Percentiles rank a stretch among this genome's conserved stretches.
These are phyloP conservation scores for Amanita exitialis DNA, from an alignment of 768 basidiomycete genomes.

Conservation along the genomic window DNA sequence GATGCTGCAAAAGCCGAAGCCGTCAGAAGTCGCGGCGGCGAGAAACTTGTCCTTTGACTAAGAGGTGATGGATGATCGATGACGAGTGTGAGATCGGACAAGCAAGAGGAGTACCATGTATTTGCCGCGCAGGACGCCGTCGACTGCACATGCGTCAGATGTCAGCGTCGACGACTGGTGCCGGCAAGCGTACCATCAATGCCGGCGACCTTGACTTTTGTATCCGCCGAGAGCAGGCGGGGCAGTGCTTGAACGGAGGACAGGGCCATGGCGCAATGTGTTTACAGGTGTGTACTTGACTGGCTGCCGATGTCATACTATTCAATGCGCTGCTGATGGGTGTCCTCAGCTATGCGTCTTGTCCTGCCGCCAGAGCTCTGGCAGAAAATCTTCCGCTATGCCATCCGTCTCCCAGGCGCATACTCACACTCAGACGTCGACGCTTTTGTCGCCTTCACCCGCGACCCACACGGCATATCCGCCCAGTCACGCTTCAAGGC, in stretches of 20 bases:
- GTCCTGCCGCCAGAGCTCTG: slow-evolving; percentile 18
- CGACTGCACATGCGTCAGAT: slow-evolving; percentile 38
- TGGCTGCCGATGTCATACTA: too few relatives aligned
- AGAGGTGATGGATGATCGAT: not conserved
- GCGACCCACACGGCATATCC: slow-evolving; percentile 15
- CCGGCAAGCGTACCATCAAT: slow-evolving; percentile 50
- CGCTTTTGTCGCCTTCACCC: slow-evolving; percentile 16
- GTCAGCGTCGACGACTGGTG: too few relatives aligned
- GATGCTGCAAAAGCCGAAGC: slow-evolving; percentile 91
- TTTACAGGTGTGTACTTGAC: too few relatives aligned
- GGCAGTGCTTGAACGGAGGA: slow-evolving; percentile 36
- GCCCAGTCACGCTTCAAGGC: slow-evolving; percentile 10
- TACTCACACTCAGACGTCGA: slow-evolving; percentile 13
- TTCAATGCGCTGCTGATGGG: too few relatives aligned
- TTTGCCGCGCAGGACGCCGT: slow-evolving; percentile 93
- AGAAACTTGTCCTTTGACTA: slow-evolving; percentile 91
- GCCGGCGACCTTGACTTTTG: slow-evolving; percentile 90
- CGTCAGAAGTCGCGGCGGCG: slow-evolving; percentile 64
- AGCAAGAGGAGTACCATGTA: slow-evolving; percentile 51
- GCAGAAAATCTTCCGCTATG: slow-evolving; percentile 15
- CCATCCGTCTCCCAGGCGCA: slow-evolving; percentile 15
- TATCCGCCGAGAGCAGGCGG: slow-evolving; percentile 44
- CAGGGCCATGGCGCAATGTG: too few relatives aligned
- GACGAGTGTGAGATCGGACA: not conserved
- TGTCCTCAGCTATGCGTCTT: not conserved